phyloP scores from a whole-genome alignment of 2,329 filamentous ascomycete genomes.

The Colletotrichum cereale region DNA sequence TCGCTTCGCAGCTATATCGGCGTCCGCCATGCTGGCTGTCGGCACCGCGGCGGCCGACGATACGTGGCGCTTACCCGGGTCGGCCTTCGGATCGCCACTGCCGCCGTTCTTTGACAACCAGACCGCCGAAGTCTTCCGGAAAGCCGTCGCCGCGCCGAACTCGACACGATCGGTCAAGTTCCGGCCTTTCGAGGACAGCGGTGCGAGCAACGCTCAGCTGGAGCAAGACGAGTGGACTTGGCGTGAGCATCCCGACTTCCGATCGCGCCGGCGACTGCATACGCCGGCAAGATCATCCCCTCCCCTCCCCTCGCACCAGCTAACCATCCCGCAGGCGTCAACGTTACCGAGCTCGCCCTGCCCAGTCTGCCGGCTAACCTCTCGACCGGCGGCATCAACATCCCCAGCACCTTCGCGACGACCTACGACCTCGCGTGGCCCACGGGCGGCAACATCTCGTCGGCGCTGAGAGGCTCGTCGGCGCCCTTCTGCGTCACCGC shows the following conservation, averaged over 20 bases:
- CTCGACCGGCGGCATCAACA: neutral
- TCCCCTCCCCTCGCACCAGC: neutral
- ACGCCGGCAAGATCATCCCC: neutral
- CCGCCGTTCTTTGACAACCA: neutral
- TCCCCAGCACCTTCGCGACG: conserved; percentile 16
- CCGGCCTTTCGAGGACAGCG: neutral
- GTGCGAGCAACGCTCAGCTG: neutral
- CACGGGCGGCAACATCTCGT: conserved; percentile 5
- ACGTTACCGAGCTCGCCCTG: conserved; percentile 17
- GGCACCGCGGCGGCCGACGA: neutral
- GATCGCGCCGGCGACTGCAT: neutral
- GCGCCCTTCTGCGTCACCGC: conserved; percentile 23
- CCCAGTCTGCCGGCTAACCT: neutral
- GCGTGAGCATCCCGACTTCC: neutral
- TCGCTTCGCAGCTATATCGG: neutral
- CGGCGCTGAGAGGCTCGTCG: neutral
- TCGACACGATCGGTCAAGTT: conserved; percentile 4
- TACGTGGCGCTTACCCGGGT: neutral
- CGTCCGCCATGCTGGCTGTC: neutral
- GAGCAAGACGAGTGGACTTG: conserved; percentile 17
- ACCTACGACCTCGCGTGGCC: conserved; percentile 26
- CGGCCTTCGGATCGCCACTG: neutral
- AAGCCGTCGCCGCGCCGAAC: neutral
- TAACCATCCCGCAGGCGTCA: conserved; percentile 4
- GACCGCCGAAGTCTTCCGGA: neutral